These are phyloP conservation scores for Yarrowia yakushimensis DNA, from an alignment of 805 yeast species.

Conservation along the genomic window DNA sequence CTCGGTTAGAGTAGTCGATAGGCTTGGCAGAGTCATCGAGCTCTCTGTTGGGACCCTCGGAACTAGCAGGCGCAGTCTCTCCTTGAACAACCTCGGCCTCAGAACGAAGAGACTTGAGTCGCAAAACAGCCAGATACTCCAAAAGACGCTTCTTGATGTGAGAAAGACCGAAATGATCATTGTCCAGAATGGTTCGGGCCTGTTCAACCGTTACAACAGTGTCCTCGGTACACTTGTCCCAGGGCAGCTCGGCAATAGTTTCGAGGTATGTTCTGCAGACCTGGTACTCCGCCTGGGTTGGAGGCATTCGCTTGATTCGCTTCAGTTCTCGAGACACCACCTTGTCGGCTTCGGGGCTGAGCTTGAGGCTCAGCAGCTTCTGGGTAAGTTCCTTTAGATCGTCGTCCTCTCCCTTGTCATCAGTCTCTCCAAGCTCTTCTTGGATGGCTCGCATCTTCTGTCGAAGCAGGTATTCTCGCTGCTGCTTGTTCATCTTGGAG, in stretches of 20 bases:
- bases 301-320: slow-evolving; percentile 41
- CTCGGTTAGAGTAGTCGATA: slow-evolving; percentile 39
- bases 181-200: slow-evolving; percentile 58
- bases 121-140: slow-evolving; percentile 76
- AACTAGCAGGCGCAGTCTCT: slow-evolving; percentile 19
- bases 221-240: slow-evolving; percentile 36
- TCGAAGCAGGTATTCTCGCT: slow-evolving; percentile 34
- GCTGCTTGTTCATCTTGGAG: slow-evolving; percentile 30
- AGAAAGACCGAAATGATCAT: slow-evolving; percentile 75
- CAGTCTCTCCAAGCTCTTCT: slow-evolving; percentile 31
- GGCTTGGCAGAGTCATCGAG: slow-evolving; percentile 5
- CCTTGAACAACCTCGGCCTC: slow-evolving; percentile 26
- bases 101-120: slow-evolving; percentile 42
- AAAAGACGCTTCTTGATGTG: slow-evolving; percentile 70
- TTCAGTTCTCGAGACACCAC: slow-evolving; percentile 40
- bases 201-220: slow-evolving; percentile 43
- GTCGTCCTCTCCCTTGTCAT: slow-evolving; percentile 38
- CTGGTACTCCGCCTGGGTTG: slow-evolving; percentile 44
- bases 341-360: slow-evolving; percentile 39
- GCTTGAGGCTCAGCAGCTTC: slow-evolving; percentile 32
- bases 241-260: slow-evolving; percentile 42
- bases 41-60: not conserved
- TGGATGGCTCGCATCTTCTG: slow-evolving; percentile 32
- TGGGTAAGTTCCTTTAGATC: slow-evolving; percentile 36
- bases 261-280: slow-evolving; percentile 44